A percentile compares a stretch with the other conserved stretches of the same genome.
phyloP scores from a whole-genome alignment of 2,329 filamentous ascomycete genomes.

The Cladophialophora yegresii region DNA sequence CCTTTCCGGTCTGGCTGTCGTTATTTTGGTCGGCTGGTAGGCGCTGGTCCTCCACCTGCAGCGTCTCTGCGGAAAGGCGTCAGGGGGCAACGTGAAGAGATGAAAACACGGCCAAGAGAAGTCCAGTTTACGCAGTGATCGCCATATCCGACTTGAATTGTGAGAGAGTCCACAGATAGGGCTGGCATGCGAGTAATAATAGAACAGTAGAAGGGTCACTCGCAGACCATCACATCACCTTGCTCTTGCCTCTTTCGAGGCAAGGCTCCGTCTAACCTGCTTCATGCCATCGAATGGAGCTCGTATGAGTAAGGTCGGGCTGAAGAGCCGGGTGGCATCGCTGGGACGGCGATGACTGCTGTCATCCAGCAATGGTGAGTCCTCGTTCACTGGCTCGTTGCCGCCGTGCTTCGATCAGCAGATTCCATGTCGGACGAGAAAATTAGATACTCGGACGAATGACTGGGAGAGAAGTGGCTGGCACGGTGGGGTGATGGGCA shows the following conservation, averaged over 20 bases:
- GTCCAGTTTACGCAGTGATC: neutral
- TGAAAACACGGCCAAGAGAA: neutral
- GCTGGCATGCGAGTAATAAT: neutral
- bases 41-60: neutral
- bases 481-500: neutral
- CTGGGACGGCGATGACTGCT: neutral
- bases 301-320: conserved; percentile 14
- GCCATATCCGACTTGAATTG: neutral
- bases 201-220: neutral
- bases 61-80: neutral
- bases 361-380: neutral
- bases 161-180: neutral
- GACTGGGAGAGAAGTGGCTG: conserved; percentile 3
- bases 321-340: neutral
- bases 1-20: neutral
- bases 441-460: neutral
- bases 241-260: neutral
- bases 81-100: neutral
- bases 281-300: neutral
- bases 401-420: conserved; percentile 1
- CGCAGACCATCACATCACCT: neutral
- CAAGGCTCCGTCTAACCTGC: neutral
- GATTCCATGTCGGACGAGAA: conserved; percentile 6
- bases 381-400: neutral
- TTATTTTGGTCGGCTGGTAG: neutral